Conservation (phyloP, 257 asterid genomes). For the Orobanche coerulescens region DNA sequence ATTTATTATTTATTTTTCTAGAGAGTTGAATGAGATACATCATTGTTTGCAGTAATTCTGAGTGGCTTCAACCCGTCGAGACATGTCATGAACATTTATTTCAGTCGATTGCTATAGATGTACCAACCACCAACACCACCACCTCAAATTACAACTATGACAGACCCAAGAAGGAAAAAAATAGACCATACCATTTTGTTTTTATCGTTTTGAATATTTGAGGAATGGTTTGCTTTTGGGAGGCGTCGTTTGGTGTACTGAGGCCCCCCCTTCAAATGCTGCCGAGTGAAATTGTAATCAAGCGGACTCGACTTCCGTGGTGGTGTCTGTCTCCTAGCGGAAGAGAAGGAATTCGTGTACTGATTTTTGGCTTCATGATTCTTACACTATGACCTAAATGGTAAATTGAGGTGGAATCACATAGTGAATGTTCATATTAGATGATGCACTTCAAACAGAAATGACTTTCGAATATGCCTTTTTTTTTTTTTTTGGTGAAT, state of each 20-base stretch:
- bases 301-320: slow-evolving; percentile 5
- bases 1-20: neutral
- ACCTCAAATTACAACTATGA: slow-evolving; percentile 13
- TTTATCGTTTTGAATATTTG: slow-evolving; percentile 4
- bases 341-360: slow-evolving; percentile 18
- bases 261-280: neutral
- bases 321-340: slow-evolving; percentile 15
- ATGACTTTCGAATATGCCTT: neutral
- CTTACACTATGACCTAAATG: slow-evolving; percentile 5
- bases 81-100: slow-evolving; percentile 80
- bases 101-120: slow-evolving; percentile 49
- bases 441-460: slow-evolving; percentile 10
- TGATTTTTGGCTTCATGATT: slow-evolving; percentile 22
- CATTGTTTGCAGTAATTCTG: slow-evolving; percentile 61
- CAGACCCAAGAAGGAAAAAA: slow-evolving; percentile 21
- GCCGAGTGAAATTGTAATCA: slow-evolving; percentile 21
- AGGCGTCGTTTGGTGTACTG: slow-evolving; percentile 16
- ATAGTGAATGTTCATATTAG: slow-evolving; percentile 21
- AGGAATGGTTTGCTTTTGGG: slow-evolving; percentile 18
- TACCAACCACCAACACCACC: slow-evolving; percentile 29
- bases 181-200: neutral
- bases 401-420: slow-evolving; percentile 7
- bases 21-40: neutral
- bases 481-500: neutral
- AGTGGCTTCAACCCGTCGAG: slow-evolving; percentile 95